Conservation (phyloP, 306 rosid species). For the Malus fusca region DNA sequence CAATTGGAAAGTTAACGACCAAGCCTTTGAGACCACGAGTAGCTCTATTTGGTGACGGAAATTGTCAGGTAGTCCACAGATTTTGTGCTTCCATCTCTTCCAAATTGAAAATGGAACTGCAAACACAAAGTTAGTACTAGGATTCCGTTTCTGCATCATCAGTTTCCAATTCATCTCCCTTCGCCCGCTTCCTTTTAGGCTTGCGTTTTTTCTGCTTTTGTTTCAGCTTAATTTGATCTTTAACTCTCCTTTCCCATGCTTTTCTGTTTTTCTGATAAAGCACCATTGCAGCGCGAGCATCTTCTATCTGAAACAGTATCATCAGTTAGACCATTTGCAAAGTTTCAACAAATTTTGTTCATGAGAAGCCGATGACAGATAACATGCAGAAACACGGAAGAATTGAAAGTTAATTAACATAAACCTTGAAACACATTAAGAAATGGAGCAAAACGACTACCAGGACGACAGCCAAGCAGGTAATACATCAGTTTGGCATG, state of each 20-base stretch:
- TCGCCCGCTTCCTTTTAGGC: slow-evolving; percentile 51
- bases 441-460: background rate
- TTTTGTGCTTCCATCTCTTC: background rate
- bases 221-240: slow-evolving; percentile 49
- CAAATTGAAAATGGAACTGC: background rate
- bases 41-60: background rate
- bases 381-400: background rate
- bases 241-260: slow-evolving; percentile 68
- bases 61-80: background rate
- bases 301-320: slow-evolving; percentile 48
- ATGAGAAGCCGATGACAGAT: background rate
- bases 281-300: slow-evolving; percentile 89
- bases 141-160: slow-evolving; percentile 8
- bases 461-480: background rate
- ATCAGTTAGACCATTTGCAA: background rate
- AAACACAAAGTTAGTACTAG: slow-evolving; percentile 19
- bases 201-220: slow-evolving; percentile 65
- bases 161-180: slow-evolving; percentile 23
- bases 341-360: background rate
- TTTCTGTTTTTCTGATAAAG: slow-evolving; percentile 71
- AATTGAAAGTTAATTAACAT: background rate
- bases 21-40: background rate
- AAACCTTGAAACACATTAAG: background rate
- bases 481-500: background rate
- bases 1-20: background rate